Base-by-base conservation (phyloP, 768 basidiomycete genomes). In the Asterophora lycoperdoides region DNA sequence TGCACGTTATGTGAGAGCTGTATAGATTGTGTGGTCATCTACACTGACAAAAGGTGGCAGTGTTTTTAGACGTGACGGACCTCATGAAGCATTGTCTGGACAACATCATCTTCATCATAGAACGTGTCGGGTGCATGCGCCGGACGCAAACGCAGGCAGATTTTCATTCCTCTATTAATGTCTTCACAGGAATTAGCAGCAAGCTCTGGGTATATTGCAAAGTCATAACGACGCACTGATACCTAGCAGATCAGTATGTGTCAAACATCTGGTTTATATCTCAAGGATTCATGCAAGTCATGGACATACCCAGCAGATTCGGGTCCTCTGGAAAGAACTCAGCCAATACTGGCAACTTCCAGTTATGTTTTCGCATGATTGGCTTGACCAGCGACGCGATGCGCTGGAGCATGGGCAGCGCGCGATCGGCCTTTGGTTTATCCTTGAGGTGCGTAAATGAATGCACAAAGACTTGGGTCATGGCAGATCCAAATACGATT, bases 21-120 rank as follows among this genome's bases (percentile, higher is more conserved):
- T 29, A 44, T 29, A 37, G 45, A 28, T 48, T 34, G 37, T 43
- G 44, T 36, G 47, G 18, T 34, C 40, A 18, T 50, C 17, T 28
- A 28, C 29, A 20, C 8, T 18, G 30, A 18, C n/a, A 23, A 6
- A 30, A 33, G 28, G 8, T 5, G 17, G 39, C 29, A 9, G 41
- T 29, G 1, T 15, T 39, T 18, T 11, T 6, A 6, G 1, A 11
- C 39, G 17, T 28, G 5, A 51, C 68, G 54, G 54, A 87, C 90
- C 75, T 96, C 93, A 60, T 95, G 93, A 13, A 96, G 75, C 92
- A 95, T 91, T 0, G 89, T 89, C 44, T 80, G 73, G 1, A 95
- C 72, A 3, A 96, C 71, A 11, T 86, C 78, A 44, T 87, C 84
- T 56, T 88, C 81, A 15, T 86, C 81, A 49, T 79, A 77, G 60